Percentiles rank a stretch among this genome's conserved stretches.
These are phyloP conservation scores for Biscutella laevigata DNA, from an alignment of 441 rosid genomes.

Conservation along the genomic window DNA sequence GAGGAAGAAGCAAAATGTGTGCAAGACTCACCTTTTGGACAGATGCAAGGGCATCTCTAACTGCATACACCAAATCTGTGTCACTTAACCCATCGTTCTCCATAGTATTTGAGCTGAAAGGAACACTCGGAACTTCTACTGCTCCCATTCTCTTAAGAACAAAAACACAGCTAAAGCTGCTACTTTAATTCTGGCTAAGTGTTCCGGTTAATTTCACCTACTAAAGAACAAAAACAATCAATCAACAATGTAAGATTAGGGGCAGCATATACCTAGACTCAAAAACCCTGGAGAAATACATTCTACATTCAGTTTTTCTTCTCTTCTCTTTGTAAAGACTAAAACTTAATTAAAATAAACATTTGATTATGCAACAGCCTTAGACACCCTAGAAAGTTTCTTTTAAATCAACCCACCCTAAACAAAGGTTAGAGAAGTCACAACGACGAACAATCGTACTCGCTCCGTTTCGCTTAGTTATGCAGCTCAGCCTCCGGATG, in stretches of 20 bases:
- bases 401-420: neutral
- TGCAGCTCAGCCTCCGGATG: neutral
- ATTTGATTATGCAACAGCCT: too few species aligned
- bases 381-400: neutral
- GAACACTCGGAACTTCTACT: neutral
- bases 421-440: neutral
- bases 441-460: neutral
- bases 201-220: neutral
- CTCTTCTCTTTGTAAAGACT: too few species aligned
- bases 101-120: neutral
- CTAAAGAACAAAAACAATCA: neutral
- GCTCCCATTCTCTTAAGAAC: constrained; percentile 13
- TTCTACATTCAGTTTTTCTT: too few species aligned
- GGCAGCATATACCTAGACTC: too few species aligned
- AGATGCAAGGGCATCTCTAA: constrained; percentile 47
- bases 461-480: neutral
- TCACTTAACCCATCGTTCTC: constrained; percentile 36
- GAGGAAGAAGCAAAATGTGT: neutral
- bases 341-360: too few species aligned
- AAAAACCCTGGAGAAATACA: too few species aligned
- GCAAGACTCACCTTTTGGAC: constrained; percentile 32
- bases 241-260: too few species aligned
- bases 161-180: neutral
- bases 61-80: constrained; percentile 37
- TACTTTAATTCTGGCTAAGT: neutral